Conservation (phyloP, 2,329 filamentous ascomycete species). For the Aureobasidium leucospermi region DNA sequence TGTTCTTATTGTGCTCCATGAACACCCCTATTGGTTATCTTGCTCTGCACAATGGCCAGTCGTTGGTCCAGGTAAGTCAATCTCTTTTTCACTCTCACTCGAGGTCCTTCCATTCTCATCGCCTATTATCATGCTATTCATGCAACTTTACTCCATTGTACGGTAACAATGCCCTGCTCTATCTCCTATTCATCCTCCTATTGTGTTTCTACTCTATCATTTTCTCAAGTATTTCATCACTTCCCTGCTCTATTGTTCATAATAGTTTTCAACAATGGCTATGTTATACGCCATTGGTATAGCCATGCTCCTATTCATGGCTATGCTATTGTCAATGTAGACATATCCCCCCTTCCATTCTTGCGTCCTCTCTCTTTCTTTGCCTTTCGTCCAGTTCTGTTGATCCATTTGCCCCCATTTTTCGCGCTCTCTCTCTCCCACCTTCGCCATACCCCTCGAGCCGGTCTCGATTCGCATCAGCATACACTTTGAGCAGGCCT, state of each 20-base stretch:
- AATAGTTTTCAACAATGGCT: not conserved
- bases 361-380: not conserved
- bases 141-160: not conserved
- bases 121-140: not conserved
- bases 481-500: not conserved
- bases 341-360: not conserved
- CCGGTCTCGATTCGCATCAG: not conserved
- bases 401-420: not conserved
- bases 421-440: not conserved
- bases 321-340: constrained; percentile 6
- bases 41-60: not conserved
- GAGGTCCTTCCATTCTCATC: not conserved
- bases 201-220: not conserved
- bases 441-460: not conserved
- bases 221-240: too few relatives aligned
- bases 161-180: not conserved
- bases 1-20: not conserved
- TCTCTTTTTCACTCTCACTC: not conserved
- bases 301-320: not conserved
- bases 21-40: not conserved
- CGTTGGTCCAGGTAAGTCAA: not conserved
- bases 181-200: not conserved
- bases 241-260: not conserved
- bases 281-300: not conserved
- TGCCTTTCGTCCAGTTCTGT: not conserved